Percentiles rank a stretch among this genome's conserved stretches.
Conservation (phyloP, 1,284 basidiomycete species). For the Wallemia ichthyophaga region DNA sequence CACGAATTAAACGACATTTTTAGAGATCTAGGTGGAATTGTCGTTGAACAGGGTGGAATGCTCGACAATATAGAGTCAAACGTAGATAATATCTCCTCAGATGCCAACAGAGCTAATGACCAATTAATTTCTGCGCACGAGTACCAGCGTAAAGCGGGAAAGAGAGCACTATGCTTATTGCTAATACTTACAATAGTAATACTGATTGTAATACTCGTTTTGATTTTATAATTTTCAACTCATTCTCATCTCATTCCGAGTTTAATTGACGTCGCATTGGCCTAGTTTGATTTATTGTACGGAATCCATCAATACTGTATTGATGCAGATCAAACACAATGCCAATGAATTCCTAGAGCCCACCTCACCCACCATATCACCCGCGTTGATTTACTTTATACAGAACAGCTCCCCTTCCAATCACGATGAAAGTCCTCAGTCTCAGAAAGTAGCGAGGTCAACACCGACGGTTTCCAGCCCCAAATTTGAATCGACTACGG, state of each 20-base stretch:
- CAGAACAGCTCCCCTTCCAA: neutral
- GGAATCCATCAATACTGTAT: neutral
- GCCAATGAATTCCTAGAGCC: neutral
- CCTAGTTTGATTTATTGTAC: neutral
- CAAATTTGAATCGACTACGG: neutral
- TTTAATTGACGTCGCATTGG: neutral
- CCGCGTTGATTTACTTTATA: neutral
- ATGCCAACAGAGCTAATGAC: constrained; percentile 55
- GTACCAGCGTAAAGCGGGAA: constrained; percentile 79
- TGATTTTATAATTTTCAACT: constrained; percentile 20
- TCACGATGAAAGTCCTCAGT: neutral
- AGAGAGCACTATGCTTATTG: constrained; percentile 63
- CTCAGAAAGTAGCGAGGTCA: constrained; percentile 1
- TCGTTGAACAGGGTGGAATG: constrained; percentile 81
- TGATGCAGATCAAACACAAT: no score
- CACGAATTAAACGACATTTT: constrained; percentile 94
- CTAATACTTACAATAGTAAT: constrained; percentile 62
- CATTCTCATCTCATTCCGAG: neutral
- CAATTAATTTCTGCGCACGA: constrained; percentile 71
- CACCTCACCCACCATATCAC: neutral
- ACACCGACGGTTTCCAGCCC: neutral
- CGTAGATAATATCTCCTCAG: constrained; percentile 52
- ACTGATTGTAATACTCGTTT: constrained; percentile 67
- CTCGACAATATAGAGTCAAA: constrained; percentile 94
- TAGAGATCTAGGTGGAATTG: constrained; percentile 75